Base-by-base conservation (phyloP, 345 rosid genomes). In the Kandelia obovata region DNA sequence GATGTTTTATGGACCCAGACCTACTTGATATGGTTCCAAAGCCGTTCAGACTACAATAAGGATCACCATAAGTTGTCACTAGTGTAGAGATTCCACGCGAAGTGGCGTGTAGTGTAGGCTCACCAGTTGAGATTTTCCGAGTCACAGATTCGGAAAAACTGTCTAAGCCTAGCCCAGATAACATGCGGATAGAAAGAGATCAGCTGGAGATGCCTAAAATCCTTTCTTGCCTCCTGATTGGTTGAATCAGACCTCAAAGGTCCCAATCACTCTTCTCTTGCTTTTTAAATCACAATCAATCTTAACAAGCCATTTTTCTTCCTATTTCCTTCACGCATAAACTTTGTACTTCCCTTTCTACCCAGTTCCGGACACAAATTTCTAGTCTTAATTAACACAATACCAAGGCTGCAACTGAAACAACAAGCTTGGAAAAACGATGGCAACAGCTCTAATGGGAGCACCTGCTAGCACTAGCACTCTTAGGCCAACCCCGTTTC, bases 401-500 rank as follows among this genome's bases (percentile, higher is more conserved):
- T 28, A 21, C 37, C 25, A 7, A 11, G 67, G 23, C 46, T n/a
- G 53, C 57, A 37, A 37, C 61, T 32, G 15, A 55, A 28, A 51
- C 28, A 5, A 46, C n/a, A 25, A 21, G n/a, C 6, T 15, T 4
- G 7, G 46, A 11, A 5, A 30, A 66, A 37, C 35, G 9, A 85
- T 85, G 92, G 83, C 92, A 46, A 78, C 88, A 61, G 83, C 81
- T 65, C 73, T 82, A 63, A 81, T 75, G 79, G 79, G 81, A 43
- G 85, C 80, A 17, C 69, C 79, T 74, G 82, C 80, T 30, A 85
- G 86, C 82, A 85, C 98, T n/a, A 85, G 88, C 79, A 78, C 92
- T 74, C 81, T 89, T 23, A 77, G 79, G 70, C 85, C 89, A 68
- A 84, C 88, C 68, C 80, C 87, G 34, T 89, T 91, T 75, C 89